A percentile compares a stretch with the other conserved stretches of the same genome.
Evolutionary conservation across 345 rosid genomes (phyloP).

Genomic region (Gossypioides kirkii): DNA sequence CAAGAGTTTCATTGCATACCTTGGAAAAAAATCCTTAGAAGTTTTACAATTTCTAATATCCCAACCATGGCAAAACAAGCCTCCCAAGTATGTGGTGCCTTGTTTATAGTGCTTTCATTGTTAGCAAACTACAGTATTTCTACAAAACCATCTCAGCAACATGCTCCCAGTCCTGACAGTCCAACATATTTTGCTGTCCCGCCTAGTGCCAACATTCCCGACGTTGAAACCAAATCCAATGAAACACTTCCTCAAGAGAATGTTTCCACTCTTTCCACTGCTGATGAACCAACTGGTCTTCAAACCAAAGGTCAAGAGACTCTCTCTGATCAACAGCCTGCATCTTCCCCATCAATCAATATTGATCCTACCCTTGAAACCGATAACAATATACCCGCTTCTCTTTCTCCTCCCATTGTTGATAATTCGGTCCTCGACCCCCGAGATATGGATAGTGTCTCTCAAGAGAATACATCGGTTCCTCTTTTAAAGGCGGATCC

Average conservation of each 20-base stretch:
- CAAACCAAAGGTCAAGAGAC: not conserved
- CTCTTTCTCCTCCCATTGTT: not conserved
- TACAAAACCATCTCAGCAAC: not conserved
- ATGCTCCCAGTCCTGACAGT: not conserved
- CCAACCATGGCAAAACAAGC: slow-evolving; percentile 11
- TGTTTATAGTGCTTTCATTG: slow-evolving; percentile 12
- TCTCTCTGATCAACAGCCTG: not conserved
- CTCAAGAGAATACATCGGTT: not conserved
- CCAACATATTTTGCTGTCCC: not conserved
- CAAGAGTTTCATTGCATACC: not conserved
- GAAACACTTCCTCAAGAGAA: not conserved
- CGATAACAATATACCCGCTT: not conserved
- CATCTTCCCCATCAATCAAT: not conserved
- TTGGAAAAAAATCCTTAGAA: not conserved
- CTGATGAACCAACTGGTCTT: not conserved
- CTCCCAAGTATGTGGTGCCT: not conserved
- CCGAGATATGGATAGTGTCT: not conserved
- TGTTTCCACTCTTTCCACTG: not conserved
- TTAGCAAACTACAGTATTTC: not conserved
- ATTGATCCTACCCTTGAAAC: not conserved
- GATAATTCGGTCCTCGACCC: not conserved
- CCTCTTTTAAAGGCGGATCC: not conserved
- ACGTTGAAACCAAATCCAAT: not conserved
- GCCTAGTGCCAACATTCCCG: not conserved
- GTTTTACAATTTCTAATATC: not conserved